These are phyloP conservation scores for Plantago rigida DNA, from an alignment of 305 asterid genomes.

Conservation along the genomic window DNA sequence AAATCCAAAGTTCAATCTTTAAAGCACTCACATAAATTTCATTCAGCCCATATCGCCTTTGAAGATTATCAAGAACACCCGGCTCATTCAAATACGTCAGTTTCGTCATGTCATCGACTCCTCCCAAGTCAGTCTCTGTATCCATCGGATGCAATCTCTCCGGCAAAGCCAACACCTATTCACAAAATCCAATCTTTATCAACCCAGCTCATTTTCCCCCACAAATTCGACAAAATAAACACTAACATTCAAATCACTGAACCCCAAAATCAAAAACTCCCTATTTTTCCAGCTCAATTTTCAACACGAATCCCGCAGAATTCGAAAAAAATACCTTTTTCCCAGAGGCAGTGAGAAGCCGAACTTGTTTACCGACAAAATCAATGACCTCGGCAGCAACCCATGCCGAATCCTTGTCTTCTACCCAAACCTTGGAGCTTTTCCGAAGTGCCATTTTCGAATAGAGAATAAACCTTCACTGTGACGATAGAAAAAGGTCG, in stretches of 20 bases:
- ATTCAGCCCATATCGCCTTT: constrained; percentile 76
- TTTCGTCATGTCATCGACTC: constrained; percentile 96
- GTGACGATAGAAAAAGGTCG: background rate
- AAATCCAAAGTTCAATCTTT: background rate
- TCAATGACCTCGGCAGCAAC: constrained; percentile 60
- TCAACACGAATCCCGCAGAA: constrained; percentile 13
- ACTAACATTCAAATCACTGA: no score
- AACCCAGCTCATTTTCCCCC: background rate
- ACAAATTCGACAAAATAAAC: background rate
- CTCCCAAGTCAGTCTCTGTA: constrained; percentile 80
- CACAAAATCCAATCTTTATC: background rate
- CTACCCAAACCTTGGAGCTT: constrained; percentile 80
- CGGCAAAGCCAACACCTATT: constrained; percentile 47
- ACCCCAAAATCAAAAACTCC: constrained; percentile 2
- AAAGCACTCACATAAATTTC: constrained; percentile 70
- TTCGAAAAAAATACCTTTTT: constrained; percentile 45
- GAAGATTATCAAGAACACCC: constrained; percentile 84
- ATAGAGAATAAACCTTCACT: background rate
- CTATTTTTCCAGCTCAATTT: constrained; percentile 6
- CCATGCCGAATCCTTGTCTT: constrained; percentile 69
- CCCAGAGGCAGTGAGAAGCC: constrained; percentile 50
- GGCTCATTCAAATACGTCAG: constrained; percentile 94
- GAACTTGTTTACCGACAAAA: constrained; percentile 61
- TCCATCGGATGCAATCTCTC: constrained; percentile 74
- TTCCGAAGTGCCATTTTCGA: constrained; percentile 50